Evolutionary conservation across 176 grass and related monocot genomes (phyloP).

Genomic region (Phoenix dactylifera): DNA sequence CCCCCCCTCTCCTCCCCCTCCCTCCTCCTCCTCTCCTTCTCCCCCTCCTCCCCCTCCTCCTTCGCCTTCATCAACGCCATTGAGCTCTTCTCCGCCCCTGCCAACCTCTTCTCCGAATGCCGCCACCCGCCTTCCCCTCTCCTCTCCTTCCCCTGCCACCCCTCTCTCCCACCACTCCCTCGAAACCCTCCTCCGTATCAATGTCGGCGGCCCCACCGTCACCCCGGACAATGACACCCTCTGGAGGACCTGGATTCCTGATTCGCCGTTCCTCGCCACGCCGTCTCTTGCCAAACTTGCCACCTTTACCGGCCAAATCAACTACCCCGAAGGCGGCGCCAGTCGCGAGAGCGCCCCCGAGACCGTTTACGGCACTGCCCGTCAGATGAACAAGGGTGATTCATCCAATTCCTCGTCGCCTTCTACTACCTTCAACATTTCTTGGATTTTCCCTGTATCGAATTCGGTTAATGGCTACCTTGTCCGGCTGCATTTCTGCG

Average conservation of each 20-base stretch:
- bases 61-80: slow-evolving; percentile 16
- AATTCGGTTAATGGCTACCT: too few relatives aligned
- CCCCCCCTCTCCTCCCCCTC: background rate
- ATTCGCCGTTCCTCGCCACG: slow-evolving; percentile 30
- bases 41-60: slow-evolving; percentile 1
- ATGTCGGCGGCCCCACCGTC: slow-evolving; percentile 45
- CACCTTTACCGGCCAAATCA: too few relatives aligned
- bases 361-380: too few relatives aligned
- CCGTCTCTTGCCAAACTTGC: too few relatives aligned
- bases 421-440: too few relatives aligned
- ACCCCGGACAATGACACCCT: slow-evolving; percentile 30
- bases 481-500: too few relatives aligned
- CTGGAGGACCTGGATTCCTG: slow-evolving; percentile 58
- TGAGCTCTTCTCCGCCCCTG: slow-evolving; percentile 12
- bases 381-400: too few relatives aligned
- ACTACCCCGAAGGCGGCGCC: too few relatives aligned
- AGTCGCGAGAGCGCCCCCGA: too few relatives aligned
- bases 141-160: background rate
- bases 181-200: slow-evolving; percentile 55
- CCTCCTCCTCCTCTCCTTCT: background rate
- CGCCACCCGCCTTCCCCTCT: background rate
- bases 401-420: too few relatives aligned
- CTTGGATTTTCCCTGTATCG: too few relatives aligned
- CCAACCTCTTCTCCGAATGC: background rate
- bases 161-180: slow-evolving; percentile 11